Percentiles rank a stretch among this genome's conserved stretches.
Conservation (phyloP, 768 basidiomycete genomes). For the Sporobolomyces phaffii region DNA sequence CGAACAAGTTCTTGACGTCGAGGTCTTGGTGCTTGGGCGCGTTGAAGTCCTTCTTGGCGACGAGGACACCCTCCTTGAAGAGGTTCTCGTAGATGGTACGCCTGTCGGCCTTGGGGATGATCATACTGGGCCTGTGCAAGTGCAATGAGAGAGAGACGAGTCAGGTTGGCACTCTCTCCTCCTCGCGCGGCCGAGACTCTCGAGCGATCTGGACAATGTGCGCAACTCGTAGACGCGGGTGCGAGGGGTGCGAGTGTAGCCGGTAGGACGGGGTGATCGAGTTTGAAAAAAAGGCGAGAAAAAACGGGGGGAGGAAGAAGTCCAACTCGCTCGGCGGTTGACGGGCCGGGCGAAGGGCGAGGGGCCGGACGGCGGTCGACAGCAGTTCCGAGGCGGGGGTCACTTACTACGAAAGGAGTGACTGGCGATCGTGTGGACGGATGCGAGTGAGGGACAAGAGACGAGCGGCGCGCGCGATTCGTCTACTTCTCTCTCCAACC, state of each 20-base stretch:
- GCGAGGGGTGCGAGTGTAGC: too few species aligned
- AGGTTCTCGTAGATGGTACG: constrained; percentile 97
- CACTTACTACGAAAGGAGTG: constrained; percentile 10
- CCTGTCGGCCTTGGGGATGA: constrained; percentile 92
- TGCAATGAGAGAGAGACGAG: not conserved
- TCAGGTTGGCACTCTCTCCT: too few species aligned
- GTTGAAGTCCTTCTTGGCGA: constrained; percentile 99
- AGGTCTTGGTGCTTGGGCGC: constrained; percentile 87
- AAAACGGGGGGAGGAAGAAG: too few species aligned
- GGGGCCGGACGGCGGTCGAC: not conserved
- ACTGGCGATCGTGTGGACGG: constrained; percentile 15
- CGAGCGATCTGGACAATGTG: too few species aligned
- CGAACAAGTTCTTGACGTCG: constrained; percentile 61
- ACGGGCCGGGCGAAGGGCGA: not conserved
- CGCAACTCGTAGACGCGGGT: too few species aligned
- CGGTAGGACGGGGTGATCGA: not conserved
- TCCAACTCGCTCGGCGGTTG: not conserved
- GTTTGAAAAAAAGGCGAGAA: too few species aligned
- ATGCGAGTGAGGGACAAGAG: not conserved
- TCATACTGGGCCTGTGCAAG: constrained; percentile 57
- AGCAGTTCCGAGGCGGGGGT: too few species aligned
- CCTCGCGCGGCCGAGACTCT: too few species aligned
- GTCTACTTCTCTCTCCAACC: not conserved
- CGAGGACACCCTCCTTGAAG: constrained; percentile 99
- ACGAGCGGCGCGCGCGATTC: not conserved